phyloP scores from a whole-genome alignment of 305 asterid species.

The Solanum hybrid region DNA sequence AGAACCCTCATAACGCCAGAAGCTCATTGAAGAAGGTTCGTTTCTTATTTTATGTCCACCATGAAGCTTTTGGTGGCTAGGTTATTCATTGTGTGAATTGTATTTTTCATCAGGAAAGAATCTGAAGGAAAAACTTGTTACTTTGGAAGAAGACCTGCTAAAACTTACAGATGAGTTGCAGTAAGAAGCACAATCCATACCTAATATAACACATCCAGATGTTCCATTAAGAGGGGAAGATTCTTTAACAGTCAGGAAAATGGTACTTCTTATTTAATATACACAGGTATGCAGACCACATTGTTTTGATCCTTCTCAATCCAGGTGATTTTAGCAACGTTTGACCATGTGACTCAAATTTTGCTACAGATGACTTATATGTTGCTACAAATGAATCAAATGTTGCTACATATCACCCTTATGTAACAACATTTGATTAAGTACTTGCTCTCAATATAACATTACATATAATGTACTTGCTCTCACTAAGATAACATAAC shows the following conservation, averaged over 20 bases:
- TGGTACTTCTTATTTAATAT: conserved; percentile 28
- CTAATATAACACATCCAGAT: conserved; percentile 93
- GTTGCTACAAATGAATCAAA: too few relatives aligned
- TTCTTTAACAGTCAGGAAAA: conserved; percentile 55
- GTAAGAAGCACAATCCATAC: conserved; percentile 86
- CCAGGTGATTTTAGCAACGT: too few relatives aligned
- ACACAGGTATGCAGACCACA: neutral
- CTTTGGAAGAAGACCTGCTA: conserved; percentile 71
- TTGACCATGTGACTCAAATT: too few relatives aligned
- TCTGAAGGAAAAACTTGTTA: conserved; percentile 62
- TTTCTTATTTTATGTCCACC: neutral
- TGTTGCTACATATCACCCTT: too few relatives aligned
- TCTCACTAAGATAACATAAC: too few relatives aligned
- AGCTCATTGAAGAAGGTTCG: conserved; percentile 87
- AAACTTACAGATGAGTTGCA: conserved; percentile 74
- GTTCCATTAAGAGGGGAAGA: conserved; percentile 87
- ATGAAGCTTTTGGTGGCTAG: neutral
- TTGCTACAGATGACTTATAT: too few relatives aligned
- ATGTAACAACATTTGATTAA: too few relatives aligned
- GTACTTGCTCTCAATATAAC: too few relatives aligned
- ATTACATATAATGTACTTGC: too few relatives aligned
- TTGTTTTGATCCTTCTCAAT: neutral
- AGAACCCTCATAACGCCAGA: conserved; percentile 75
- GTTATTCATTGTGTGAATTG: conserved; percentile 1
- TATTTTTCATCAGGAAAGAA: conserved; percentile 52